These are phyloP conservation scores for Moricandia arvensis DNA, from an alignment of 345 rosid species.

Conservation along the genomic window DNA sequence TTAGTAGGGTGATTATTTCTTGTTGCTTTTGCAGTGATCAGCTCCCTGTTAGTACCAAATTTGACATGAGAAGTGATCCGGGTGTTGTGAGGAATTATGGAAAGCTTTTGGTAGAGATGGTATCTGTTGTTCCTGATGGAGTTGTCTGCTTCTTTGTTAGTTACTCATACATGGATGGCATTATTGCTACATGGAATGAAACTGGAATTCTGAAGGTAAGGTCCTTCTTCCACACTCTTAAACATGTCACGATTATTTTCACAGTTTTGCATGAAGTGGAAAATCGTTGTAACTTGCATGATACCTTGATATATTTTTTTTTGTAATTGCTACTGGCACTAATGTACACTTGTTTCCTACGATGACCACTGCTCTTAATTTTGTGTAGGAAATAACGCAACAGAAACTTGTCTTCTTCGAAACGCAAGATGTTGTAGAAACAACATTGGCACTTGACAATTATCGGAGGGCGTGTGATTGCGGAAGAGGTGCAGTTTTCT, in stretches of 20 bases:
- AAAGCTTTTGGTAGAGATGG: conserved; percentile 96
- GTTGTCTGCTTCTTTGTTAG: conserved; percentile 97
- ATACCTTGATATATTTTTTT: no score
- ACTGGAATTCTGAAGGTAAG: conserved; percentile 81
- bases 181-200: conserved; percentile 88
- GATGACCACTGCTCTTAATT: conserved; percentile 21
- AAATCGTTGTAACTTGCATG: background rate
- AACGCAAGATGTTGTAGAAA: conserved; percentile 98
- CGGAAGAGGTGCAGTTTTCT: conserved; percentile 98
- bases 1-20: background rate
- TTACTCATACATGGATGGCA: conserved; percentile 98
- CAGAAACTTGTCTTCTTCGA: conserved; percentile 97
- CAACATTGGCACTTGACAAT: conserved; percentile 94
- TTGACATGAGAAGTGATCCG: conserved; percentile 98
- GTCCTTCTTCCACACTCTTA: background rate
- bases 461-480: conserved; percentile 96
- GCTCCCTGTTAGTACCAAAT: conserved; percentile 96
- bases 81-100: conserved; percentile 98
- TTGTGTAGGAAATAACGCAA: conserved; percentile 83
- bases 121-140: conserved; percentile 94
- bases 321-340: conserved; percentile 3
- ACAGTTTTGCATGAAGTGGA: conserved; percentile 2
- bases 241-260: background rate
- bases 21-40: conserved; percentile 72
- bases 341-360: conserved; percentile 6